Evolutionary conservation across 1,139 yeast genomes (phyloP).

Genomic region (Nakaseomyces bracarensis): DNA sequence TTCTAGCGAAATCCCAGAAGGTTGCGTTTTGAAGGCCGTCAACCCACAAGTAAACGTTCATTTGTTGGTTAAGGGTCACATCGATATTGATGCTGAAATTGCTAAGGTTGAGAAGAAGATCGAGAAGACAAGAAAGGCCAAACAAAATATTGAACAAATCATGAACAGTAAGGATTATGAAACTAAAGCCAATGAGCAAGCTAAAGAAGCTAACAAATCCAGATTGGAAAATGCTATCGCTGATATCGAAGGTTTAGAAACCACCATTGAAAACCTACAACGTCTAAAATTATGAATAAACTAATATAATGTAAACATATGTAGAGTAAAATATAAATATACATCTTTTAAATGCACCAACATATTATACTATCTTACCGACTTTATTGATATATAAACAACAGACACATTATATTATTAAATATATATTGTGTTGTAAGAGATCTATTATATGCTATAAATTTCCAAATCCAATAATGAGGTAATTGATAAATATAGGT

Average conservation of each 20-base stretch:
- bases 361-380: too few species aligned
- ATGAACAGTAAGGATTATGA: constrained; percentile 73
- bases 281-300: constrained; percentile 8
- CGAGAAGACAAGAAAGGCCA: constrained; percentile 43
- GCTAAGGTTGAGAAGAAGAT: constrained; percentile 72
- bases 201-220: constrained; percentile 65
- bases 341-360: too few species aligned
- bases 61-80: constrained; percentile 86
- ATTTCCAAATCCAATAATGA: too few species aligned
- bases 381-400: too few species aligned
- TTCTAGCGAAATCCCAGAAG: constrained; percentile 61
- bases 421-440: too few species aligned
- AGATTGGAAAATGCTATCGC: constrained; percentile 68
- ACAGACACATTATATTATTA: too few species aligned
- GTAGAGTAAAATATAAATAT: constrained; percentile 5
- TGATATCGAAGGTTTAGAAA: constrained; percentile 78
- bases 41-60: constrained; percentile 79
- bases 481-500: background rate
- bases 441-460: background rate
- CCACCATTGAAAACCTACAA: constrained; percentile 59
- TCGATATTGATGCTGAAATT: constrained; percentile 87
- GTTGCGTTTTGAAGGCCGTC: constrained; percentile 81
- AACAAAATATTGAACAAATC: constrained; percentile 48
- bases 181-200: constrained; percentile 74
- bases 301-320: constrained; percentile 11